Conservation (phyloP, 495 filamentous ascomycete genomes). For the Saxispiralis lemnorum region DNA sequence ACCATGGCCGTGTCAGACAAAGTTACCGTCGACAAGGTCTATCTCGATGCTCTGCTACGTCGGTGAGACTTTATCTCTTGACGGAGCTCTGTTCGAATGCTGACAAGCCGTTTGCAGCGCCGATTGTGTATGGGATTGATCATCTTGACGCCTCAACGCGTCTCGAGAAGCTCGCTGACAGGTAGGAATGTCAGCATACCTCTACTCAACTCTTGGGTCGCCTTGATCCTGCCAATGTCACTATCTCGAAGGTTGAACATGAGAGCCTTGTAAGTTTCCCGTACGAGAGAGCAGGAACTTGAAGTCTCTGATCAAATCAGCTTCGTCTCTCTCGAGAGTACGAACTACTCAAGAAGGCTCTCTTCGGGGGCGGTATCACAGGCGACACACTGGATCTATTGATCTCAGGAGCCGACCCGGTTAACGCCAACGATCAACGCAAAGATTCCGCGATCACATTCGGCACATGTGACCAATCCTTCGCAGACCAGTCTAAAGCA, state of each 20-base stretch:
- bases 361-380: slow-evolving; percentile 44
- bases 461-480: neutral
- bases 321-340: slow-evolving; percentile 29
- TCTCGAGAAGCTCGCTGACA: neutral
- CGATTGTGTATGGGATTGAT: slow-evolving; percentile 20
- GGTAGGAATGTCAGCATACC: slow-evolving; percentile 23
- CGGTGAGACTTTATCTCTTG: slow-evolving; percentile 16
- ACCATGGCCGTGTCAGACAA: slow-evolving; percentile 17
- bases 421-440: neutral
- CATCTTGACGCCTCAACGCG: neutral
- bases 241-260: slow-evolving; percentile 37
- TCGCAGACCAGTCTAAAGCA: neutral
- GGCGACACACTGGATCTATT: slow-evolving; percentile 38
- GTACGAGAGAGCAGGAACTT: too few relatives aligned
- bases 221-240: slow-evolving; percentile 27
- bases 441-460: slow-evolving; percentile 5
- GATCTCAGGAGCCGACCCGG: slow-evolving; percentile 1
- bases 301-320: slow-evolving; percentile 19
- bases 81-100: neutral
- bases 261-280: slow-evolving; percentile 35
- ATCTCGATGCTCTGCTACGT: slow-evolving; percentile 25
- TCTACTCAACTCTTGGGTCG: slow-evolving; percentile 22
- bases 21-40: slow-evolving; percentile 23
- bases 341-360: slow-evolving; percentile 42
- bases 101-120: slow-evolving; percentile 18